Evolutionary conservation across 805 yeast genomes (phyloP), one percentile per base, ranked within the genome.

Genomic region (Pichia deserticola): DNA sequence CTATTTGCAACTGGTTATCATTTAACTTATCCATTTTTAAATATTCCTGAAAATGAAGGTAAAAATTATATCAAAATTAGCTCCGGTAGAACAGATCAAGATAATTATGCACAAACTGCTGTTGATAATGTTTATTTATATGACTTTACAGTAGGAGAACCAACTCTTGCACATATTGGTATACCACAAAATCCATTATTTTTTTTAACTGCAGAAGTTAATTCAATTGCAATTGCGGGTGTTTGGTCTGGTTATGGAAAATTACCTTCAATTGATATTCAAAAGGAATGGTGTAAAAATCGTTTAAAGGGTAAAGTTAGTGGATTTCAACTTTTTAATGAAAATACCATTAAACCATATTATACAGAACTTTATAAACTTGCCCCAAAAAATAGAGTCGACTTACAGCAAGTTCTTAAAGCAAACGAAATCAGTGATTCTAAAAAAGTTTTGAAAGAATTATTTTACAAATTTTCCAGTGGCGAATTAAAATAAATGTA

Each of bases 221-320:
- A 68, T 47, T 74, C 80, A 1, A 75, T 79, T 11, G 78, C 80
- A 0, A 62, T 77, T 39, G 78, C 79, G 10, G 82, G 82, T 7
- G 75, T 76, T 10, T 78, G 82, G 82, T 66, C 77, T 1, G 69
- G 69, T 25, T 60, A 60, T 30, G 62, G 58, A 15, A 15, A 52
- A 9, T 59, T 77, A 29, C 82, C 82, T 3, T 43, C 73, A 0
- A 56, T 58, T 7, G 51, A 53, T 7, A 51, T 48, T 10, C 60
- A 57, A 41, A 42, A 20, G 10, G 27, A 41, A 32, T 41, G 34
- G 27, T 29, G 34, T 25, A 7, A n/a, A 10, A 46, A 29, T 15
- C 47, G 56, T 28, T 48, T 51, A 15, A 50, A 34, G 29, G 58
- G 50, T 25, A 51, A 44, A 42, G 45, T 39, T 20, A 45, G 50